phyloP scores from a whole-genome alignment of 2,329 filamentous ascomycete genomes.

The Trichoderma cornu-damae region DNA sequence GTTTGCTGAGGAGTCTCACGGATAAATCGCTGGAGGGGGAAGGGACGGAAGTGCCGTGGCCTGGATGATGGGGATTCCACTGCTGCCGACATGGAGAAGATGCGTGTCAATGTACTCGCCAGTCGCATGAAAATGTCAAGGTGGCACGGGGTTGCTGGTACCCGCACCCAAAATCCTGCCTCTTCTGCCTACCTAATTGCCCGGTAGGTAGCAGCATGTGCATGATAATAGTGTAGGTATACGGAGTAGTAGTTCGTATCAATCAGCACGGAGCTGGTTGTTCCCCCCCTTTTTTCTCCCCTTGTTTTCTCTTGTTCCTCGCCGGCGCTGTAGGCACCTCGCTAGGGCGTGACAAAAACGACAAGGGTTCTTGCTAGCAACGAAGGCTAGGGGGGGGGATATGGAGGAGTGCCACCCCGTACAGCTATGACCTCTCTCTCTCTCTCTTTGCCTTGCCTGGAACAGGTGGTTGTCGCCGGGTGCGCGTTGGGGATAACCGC shows the following conservation, averaged over 20 bases:
- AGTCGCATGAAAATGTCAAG: background rate
- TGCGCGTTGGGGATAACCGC: too few relatives aligned
- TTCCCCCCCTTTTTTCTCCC: constrained; percentile 6
- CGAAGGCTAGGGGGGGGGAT: background rate
- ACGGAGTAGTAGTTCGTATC: background rate
- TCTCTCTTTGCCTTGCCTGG: too few relatives aligned
- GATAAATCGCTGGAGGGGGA: background rate
- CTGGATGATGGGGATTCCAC: too few relatives aligned
- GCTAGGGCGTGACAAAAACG: constrained; percentile 12
- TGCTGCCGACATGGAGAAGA: background rate
- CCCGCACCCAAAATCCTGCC: too few relatives aligned
- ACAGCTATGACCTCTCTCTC: background rate
- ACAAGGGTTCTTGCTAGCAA: constrained; percentile 8
- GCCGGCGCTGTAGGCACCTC: constrained; percentile 2
- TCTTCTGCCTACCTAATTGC: too few relatives aligned
- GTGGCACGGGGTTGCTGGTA: background rate
- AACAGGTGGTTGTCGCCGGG: too few relatives aligned
- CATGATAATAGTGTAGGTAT: too few relatives aligned
- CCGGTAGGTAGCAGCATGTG: too few relatives aligned
- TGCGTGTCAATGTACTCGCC: background rate
- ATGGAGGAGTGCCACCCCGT: too few relatives aligned
- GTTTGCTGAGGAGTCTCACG: background rate
- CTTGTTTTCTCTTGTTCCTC: constrained; percentile 10
- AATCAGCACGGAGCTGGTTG: too few relatives aligned
- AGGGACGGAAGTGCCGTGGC: too few relatives aligned